Conservation (phyloP, 73 alveolate species). For the Blepharisma japonicum region DNA sequence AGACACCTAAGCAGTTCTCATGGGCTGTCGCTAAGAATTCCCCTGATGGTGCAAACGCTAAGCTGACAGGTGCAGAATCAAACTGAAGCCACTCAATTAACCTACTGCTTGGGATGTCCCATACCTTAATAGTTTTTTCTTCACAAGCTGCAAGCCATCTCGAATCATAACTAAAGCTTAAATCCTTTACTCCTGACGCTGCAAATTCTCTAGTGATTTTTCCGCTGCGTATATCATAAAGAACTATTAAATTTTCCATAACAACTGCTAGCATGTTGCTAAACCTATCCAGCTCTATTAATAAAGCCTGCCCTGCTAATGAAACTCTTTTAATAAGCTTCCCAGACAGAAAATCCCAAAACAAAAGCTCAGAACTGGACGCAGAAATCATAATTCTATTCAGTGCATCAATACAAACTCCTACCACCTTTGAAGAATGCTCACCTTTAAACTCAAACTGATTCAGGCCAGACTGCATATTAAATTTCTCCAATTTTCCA, state of each 20-base stretch:
- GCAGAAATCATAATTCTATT: conserved; percentile 66
- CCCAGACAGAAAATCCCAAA: conserved; percentile 81
- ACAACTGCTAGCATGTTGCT: conserved; percentile 55
- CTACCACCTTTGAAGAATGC: conserved; percentile 57
- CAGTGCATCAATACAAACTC: conserved; percentile 71
- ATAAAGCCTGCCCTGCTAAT: conserved; percentile 49
- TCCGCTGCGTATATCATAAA: conserved; percentile 45
- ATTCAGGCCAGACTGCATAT: conserved; percentile 81
- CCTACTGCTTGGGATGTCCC: conserved; percentile 75
- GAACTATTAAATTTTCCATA: conserved; percentile 31
- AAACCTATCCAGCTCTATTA: conserved; percentile 62
- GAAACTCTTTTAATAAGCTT: conserved; percentile 46
- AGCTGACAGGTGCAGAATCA: conserved; percentile 60
- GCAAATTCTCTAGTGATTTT: conserved; percentile 40
- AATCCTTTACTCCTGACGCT: conserved; percentile 41
- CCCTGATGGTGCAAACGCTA: conserved; percentile 70
- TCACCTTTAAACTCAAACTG: conserved; percentile 54
- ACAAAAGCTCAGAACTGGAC: conserved; percentile 63
- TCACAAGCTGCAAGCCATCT: conserved; percentile 71
- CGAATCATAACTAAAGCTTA: conserved; percentile 40
- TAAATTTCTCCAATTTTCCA: conserved; percentile 76
- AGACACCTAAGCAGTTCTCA: conserved; percentile 70
- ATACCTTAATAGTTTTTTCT: conserved; percentile 71
- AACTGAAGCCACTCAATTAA: conserved; percentile 82
- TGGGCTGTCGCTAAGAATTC: conserved; percentile 76